A percentile compares a stretch with the other conserved stretches of the same genome.
phyloP scores from a whole-genome alignment of 78 protist species.

The Monocercomonoides exilis region DNA sequence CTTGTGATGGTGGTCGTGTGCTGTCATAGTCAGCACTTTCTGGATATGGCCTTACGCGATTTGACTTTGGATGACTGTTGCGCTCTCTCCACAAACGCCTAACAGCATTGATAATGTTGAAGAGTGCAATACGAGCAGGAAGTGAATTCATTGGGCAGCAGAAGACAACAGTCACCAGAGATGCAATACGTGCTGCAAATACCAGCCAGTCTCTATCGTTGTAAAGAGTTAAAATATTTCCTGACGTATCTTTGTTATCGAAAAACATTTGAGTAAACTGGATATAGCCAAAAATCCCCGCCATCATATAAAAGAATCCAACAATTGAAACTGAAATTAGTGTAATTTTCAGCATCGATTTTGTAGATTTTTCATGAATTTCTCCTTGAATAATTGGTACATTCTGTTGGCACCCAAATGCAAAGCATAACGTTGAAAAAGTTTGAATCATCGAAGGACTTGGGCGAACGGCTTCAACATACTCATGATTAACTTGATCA shows the following conservation, averaged over 20 bases:
- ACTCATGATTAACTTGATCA: too few relatives aligned
- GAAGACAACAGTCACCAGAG: neutral
- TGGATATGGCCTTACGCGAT: neutral
- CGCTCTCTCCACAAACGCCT: neutral
- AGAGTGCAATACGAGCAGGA: neutral
- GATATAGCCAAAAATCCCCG: neutral
- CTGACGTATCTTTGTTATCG: neutral
- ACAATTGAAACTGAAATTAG: neutral
- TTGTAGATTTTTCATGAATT: neutral
- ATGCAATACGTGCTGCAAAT: neutral
- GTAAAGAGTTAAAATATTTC: neutral
- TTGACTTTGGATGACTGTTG: neutral
- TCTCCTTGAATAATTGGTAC: neutral
- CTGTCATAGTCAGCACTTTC: neutral
- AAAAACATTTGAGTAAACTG: neutral
- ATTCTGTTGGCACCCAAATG: slow-evolving; percentile 9
- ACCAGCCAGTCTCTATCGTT: neutral
- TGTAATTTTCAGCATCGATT: neutral
- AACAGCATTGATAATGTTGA: neutral
- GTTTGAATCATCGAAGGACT: neutral
- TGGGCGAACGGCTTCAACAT: neutral
- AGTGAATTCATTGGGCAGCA: slow-evolving; percentile 9
- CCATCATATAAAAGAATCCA: neutral
- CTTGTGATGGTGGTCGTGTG: neutral
- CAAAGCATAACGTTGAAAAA: neutral